A percentile compares a stretch with the other conserved stretches of the same genome.
Evolutionary conservation across 2,329 filamentous ascomycete genomes (phyloP).

Genomic region (Allantophomopsis cytisporea): DNA sequence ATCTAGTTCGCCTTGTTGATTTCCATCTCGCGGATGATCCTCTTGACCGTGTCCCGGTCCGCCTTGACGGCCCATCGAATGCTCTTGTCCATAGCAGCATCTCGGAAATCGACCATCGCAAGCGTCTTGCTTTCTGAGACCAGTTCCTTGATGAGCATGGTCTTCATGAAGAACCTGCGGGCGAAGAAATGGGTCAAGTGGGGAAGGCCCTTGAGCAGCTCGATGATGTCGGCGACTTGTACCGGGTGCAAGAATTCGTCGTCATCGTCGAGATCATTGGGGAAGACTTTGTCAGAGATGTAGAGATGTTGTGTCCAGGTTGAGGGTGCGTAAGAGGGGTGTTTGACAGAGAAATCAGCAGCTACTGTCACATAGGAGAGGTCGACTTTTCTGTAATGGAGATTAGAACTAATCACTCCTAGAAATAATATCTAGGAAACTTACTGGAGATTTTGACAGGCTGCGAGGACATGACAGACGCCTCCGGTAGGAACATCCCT

Average conservation of each 20-base stretch:
- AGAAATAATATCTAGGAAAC: not conserved
- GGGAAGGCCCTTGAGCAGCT: constrained; percentile 3
- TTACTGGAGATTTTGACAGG: constrained; percentile 8
- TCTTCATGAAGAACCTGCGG: constrained; percentile 4
- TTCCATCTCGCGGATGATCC: constrained; percentile 4
- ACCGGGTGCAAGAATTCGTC: constrained; percentile 3
- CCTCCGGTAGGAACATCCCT: constrained; percentile 11
- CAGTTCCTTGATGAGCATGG: constrained; percentile 2
- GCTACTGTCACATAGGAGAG: constrained; percentile 8
- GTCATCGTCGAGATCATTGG: constrained; percentile 1
- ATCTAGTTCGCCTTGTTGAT: not conserved
- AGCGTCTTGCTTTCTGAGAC: constrained; percentile 1
- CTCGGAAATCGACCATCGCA: constrained; percentile 8
- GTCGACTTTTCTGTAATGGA: constrained; percentile 4
- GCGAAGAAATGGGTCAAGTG: constrained; percentile 6
- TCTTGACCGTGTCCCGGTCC: constrained; percentile 4
- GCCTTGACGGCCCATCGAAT: constrained; percentile 9
- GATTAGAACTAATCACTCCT: constrained; percentile 1
- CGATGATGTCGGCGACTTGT: constrained; percentile 6
- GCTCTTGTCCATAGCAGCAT: constrained; percentile 6
- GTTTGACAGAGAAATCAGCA: constrained; percentile 6
- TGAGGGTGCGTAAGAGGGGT: not conserved
- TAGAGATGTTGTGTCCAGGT: constrained; percentile 4
- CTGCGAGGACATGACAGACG: constrained; percentile 10
- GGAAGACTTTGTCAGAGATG: constrained; percentile 1